Base-by-base conservation (phyloP, 257 asterid genomes). In the Striga asiatica region DNA sequence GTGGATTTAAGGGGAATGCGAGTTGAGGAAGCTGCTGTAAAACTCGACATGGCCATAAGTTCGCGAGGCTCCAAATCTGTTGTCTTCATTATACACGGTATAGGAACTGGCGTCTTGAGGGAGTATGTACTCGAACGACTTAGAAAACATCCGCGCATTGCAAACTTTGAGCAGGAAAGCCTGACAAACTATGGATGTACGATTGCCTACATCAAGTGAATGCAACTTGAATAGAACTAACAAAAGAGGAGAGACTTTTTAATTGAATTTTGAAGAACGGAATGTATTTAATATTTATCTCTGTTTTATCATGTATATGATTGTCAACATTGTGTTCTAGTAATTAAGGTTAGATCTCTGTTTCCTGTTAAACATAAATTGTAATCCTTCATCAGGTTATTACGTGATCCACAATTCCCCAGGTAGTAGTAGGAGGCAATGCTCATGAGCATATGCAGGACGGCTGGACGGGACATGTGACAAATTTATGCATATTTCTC, bases 21-120 rank as follows among this genome's bases (percentile, higher is more conserved):
- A 67, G 84, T 62, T 8, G 93, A 84, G 75, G 94, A 88, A 74
- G 95, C 98, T 58, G 69, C 74, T 29, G 75, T 63, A 54, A 63
- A 71, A 39, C 78, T 87, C 28, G 69, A 76, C 58, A 77, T 82
- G 76, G 94, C 94, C 60, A 78, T 91, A 32, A 81, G 62, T 46
- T 20, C 69, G 28, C 75, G 81, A 64, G 84, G 71, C n/a, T 64
- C 85, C 7, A 76, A 83, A 18, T 78, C 98, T 22, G 83, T 84
- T 72, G 58, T 92, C 62, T 92, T 92, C 69, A 71, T 91, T 27
- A 78, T 91, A 58, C 98, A 92, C 54, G 97, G 98, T 60, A 92
- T 78, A 95, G 97, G 98, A 38, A 82, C 88, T 27, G 95, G 98
- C 13, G 94, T 75, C 28, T 65, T 92, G 51, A 87, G 84, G 78